Evolutionary conservation across 2,329 filamentous ascomycete species (phyloP), one percentile per base, ranked within the genome.

Genomic region (Alternaria novae-zelandiae): DNA sequence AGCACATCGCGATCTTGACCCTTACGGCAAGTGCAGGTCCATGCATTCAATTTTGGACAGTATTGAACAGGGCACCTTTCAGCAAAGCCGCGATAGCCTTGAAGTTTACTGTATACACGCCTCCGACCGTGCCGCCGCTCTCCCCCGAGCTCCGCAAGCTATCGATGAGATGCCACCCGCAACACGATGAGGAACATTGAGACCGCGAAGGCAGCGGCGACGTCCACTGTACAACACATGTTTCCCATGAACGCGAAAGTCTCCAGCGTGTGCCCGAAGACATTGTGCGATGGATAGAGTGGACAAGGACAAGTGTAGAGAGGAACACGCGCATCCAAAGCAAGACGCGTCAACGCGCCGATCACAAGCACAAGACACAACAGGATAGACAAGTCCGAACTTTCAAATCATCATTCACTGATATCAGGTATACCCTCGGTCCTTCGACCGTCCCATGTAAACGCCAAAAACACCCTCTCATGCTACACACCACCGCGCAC

Each of bases 401-500:
- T n/a, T 9, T 20, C 15, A 55, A 13, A 6, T 32, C 45, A 28
- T 50, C 21, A 46, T 50, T 36, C 7, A 46, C 36, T 44, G 46
- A 20, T 25, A 36, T 17, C 21, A 32, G 41, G 30, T 54, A 54
- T 47, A 53, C 17, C 21, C 36, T 30, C 46, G 36, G 17, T 8
- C 49, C 28, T 32, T 41, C 25, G 17, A 25, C 25, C 32, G 44
- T 41, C 43, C 25, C 43, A 47, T 17, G 26, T 30, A 23, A 66
- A 64, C 64, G 64, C 64, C 64, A 45, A 54, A 65, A 64, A 46
- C 41, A 54, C 57, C 45, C 57, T 45, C 57, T 61, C 56, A 69
- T 65, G 60, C 63, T 36, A 36, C 32, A 36, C 32, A 3, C 32
- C 32, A 36, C 6, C 32, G 0, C 32, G 15, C 0, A 36, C 15